These are phyloP conservation scores for Arxiozyma bovina DNA, from an alignment of 1,139 yeast genomes.

Conservation along the genomic window DNA sequence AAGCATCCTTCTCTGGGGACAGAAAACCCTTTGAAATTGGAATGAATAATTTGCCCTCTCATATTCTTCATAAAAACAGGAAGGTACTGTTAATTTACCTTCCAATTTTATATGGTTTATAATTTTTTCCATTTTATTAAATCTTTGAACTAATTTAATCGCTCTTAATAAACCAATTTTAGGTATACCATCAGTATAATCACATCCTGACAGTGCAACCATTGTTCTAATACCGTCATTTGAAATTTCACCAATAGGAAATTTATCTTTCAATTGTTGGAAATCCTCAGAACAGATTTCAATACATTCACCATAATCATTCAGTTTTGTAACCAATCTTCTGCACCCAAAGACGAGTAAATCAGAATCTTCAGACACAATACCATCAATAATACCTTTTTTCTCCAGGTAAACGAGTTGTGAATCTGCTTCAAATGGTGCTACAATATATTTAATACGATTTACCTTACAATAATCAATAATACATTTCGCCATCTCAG, in stretches of 20 bases:
- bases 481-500: constrained; percentile 81
- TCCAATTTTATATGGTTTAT: constrained; percentile 52
- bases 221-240: constrained; percentile 58
- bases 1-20: constrained; percentile 45
- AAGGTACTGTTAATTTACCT: constrained; percentile 51
- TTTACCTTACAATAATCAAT: constrained; percentile 61
- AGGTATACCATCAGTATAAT: constrained; percentile 80
- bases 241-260: constrained; percentile 43
- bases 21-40: constrained; percentile 75
- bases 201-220: constrained; percentile 92
- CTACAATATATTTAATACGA: constrained; percentile 68
- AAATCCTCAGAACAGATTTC: constrained; percentile 56
- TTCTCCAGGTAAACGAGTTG: constrained; percentile 89
- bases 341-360: constrained; percentile 80
- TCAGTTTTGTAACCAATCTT: constrained; percentile 67
- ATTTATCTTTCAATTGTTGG: constrained; percentile 32
- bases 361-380: constrained; percentile 92
- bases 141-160: constrained; percentile 47
- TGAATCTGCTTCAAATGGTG: constrained; percentile 98
- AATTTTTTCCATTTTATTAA: constrained; percentile 45
- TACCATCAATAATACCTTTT: constrained; percentile 67
- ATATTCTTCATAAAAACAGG: constrained; percentile 51
- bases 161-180: constrained; percentile 80
- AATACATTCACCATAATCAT: constrained; percentile 66
- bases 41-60: constrained; percentile 70